A percentile compares a stretch with the other conserved stretches of the same genome.
phyloP scores from a whole-genome alignment of 2,329 filamentous ascomycete genomes.

The Ambrosiella xylebori region DNA sequence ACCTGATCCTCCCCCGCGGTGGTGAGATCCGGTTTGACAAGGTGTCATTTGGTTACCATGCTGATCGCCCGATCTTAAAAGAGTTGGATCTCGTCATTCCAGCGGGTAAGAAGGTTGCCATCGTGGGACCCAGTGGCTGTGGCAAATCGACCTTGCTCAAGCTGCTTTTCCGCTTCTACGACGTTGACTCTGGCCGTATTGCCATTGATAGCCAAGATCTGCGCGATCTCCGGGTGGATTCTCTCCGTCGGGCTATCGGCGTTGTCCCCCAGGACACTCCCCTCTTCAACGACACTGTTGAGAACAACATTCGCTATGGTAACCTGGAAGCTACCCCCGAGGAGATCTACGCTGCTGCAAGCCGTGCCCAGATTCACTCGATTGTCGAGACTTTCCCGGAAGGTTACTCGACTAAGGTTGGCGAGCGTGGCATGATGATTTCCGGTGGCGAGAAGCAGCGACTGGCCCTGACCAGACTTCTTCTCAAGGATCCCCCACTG shows the following conservation, averaged over 20 bases:
- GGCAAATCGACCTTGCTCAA: constrained; percentile 89
- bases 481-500: constrained; percentile 77
- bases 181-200: constrained; percentile 70
- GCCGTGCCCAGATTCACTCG: constrained; percentile 69
- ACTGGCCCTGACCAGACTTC: constrained; percentile 62
- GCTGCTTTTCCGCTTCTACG: constrained; percentile 87
- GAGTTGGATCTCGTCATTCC: constrained; percentile 80
- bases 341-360: constrained; percentile 58
- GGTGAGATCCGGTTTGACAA: constrained; percentile 92
- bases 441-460: constrained; percentile 89
- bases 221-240: constrained; percentile 64
- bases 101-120: constrained; percentile 85
- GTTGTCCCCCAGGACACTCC: constrained; percentile 96
- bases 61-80: constrained; percentile 70
- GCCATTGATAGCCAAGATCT: constrained; percentile 88
- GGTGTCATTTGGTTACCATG: constrained; percentile 82
- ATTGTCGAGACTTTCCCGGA: constrained; percentile 65
- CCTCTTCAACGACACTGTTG: constrained; percentile 90
- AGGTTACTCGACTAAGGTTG: constrained; percentile 82
- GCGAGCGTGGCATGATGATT: constrained; percentile 92
- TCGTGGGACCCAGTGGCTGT: constrained; percentile 89
- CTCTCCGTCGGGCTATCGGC: constrained; percentile 68
- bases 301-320: constrained; percentile 90
- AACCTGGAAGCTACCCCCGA: constrained; percentile 59
- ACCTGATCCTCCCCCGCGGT: constrained; percentile 53